Evolutionary conservation across 306 rosid genomes (phyloP), one percentile per base, ranked within the genome.

Genomic region (Prunus armeniaca): DNA sequence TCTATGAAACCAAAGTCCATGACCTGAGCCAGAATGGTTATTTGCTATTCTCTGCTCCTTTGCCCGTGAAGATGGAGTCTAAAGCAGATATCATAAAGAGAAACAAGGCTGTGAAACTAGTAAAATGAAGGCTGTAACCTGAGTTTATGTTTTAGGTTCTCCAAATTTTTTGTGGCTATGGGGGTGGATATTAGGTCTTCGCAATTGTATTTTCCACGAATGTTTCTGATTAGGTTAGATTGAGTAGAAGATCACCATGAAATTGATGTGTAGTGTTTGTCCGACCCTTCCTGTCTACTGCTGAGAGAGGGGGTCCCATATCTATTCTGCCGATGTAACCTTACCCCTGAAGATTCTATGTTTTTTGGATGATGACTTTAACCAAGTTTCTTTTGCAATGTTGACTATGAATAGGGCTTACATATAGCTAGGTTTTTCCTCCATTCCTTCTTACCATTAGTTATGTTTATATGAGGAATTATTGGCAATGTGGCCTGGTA

Each of bases 51-150:
- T 83, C 97, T 11, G 85, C 98, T 57, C 98, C 99, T 24, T 69
- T 89, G 84, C 97, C 97, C 20, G 71, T 89, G 67, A 88, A 86
- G 79, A 96, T 96, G 99, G 99, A 91, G 82, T 78, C 86, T 45
- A 88, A 86, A 77, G 82, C 73, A 52, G 97, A 82, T 41, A 75
- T 65, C 77, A 65, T 73, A 73, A 88, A 77, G 75, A 77, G 82
- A 78, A 85, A 84, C 75, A 86, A 81, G 75, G 86, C 84, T 52
- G 80, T 83, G 82, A 82, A 84, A 81, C 78, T 88, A 74, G 64
- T 79, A 68, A 68, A 79, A 28, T 88, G 82, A 87, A 55, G 43
- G 67, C 63, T 41, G 32, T 66, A 3, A 30, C 32, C 58, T 27
- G 72, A 15, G 65, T n/a, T 73, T 69, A 34, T 65, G 57, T 7